A percentile compares a stretch with the other conserved stretches of the same genome.
Evolutionary conservation across 2,329 filamentous ascomycete species (phyloP).

Genomic region (Penicillium concentricum): DNA sequence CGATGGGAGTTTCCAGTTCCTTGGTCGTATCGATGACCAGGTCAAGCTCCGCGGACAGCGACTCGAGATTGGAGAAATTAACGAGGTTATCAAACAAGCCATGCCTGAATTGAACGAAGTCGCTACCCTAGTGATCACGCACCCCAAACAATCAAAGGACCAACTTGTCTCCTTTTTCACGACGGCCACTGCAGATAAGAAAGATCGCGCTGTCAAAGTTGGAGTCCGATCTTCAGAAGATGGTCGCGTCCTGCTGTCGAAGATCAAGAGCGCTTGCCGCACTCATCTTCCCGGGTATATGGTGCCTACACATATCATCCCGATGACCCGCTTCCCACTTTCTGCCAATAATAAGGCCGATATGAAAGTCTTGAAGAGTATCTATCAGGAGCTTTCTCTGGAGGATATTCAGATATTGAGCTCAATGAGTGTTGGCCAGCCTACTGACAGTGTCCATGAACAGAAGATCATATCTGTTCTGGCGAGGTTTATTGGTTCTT

Average conservation of each 20-base stretch:
- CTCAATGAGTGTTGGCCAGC: conserved; percentile 26
- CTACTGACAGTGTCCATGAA: conserved; percentile 34
- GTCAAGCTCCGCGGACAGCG: conserved; percentile 88
- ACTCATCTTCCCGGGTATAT: conserved; percentile 77
- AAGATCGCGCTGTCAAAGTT: conserved; percentile 19
- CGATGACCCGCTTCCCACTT: conserved; percentile 69
- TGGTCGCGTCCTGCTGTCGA: conserved; percentile 42
- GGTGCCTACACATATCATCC: conserved; percentile 82
- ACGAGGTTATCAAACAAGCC: conserved; percentile 70
- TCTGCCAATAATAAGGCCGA: conserved; percentile 91
- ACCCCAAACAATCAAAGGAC: conserved; percentile 71
- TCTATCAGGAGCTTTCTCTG: conserved; percentile 63
- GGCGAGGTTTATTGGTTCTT: conserved; percentile 51
- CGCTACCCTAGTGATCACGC: conserved; percentile 72
- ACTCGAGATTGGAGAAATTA: conserved; percentile 88
- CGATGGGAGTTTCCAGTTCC: conserved; percentile 80
- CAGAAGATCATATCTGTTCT: conserved; percentile 55
- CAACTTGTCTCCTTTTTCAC: conserved; percentile 75
- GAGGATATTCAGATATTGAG: conserved; percentile 62
- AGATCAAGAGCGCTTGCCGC: conserved; percentile 63
- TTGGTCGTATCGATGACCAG: conserved; percentile 86
- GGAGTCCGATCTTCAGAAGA: conserved; percentile 41
- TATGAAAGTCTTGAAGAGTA: conserved; percentile 62
- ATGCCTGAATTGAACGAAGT: conserved; percentile 63
- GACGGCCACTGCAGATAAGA: conserved; percentile 14